These are phyloP conservation scores for Corylus avellana DNA, from an alignment of 306 rosid species.

Conservation along the genomic window DNA sequence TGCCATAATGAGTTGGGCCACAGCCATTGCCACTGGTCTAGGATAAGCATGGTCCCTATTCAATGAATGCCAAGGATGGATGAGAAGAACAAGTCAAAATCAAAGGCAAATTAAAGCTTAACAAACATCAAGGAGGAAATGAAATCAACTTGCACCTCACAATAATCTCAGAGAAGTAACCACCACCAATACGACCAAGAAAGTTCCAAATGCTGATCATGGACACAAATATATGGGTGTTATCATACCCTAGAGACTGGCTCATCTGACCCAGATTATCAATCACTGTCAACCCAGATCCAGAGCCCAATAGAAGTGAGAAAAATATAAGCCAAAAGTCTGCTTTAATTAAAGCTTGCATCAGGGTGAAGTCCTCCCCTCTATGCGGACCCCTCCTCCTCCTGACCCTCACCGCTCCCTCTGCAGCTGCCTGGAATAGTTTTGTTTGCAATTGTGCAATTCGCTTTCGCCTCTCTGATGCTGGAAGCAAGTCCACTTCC, in stretches of 20 bases:
- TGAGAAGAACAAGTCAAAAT: slow-evolving; percentile 5
- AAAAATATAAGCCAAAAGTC: slow-evolving; percentile 91
- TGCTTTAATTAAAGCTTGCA: slow-evolving; percentile 88
- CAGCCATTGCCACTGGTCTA: slow-evolving; percentile 77
- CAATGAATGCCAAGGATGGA: slow-evolving; percentile 27
- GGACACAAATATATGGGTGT: slow-evolving; percentile 77
- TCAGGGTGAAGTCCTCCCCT: slow-evolving; percentile 88
- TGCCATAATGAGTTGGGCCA: slow-evolving; percentile 76
- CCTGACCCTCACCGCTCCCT: slow-evolving; percentile 86
- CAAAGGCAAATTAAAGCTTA: not conserved
- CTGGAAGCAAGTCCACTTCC: slow-evolving; percentile 50
- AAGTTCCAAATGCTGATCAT: slow-evolving; percentile 97
- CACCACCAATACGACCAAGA: slow-evolving; percentile 93
- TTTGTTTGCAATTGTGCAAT: slow-evolving; percentile 46
- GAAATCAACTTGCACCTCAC: slow-evolving; percentile 60
- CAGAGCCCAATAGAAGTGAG: slow-evolving; percentile 83
- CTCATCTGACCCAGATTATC: slow-evolving; percentile 92
- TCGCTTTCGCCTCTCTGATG: slow-evolving; percentile 45
- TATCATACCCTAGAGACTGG: slow-evolving; percentile 67
- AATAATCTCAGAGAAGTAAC: slow-evolving; percentile 83
- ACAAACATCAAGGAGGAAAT: not conserved
- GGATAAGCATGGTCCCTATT: slow-evolving; percentile 79
- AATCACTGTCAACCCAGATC: slow-evolving; percentile 86
- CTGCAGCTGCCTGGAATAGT: slow-evolving; percentile 62
- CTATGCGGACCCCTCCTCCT: slow-evolving; percentile 81